phyloP scores from a whole-genome alignment of 345 rosid genomes.

The Pelargonium nanum region DNA sequence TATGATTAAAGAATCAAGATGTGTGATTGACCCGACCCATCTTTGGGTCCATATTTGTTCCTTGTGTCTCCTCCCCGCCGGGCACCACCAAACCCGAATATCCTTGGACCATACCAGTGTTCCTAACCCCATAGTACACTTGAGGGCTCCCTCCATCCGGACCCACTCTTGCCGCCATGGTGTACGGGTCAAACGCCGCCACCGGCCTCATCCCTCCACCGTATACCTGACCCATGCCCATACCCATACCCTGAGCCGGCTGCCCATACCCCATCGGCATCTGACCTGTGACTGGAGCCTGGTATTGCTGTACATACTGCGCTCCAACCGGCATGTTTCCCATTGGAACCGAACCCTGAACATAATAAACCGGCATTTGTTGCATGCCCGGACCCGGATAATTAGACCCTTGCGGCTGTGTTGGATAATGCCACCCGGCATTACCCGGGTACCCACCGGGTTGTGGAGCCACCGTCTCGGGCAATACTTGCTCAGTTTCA shows the following conservation, averaged over 20 bases:
- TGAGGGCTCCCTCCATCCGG: slow-evolving; percentile 46
- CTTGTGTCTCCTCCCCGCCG: slow-evolving; percentile 45
- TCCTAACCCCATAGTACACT: slow-evolving; percentile 52
- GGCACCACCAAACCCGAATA: slow-evolving; percentile 50
- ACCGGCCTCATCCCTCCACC: slow-evolving; percentile 38
- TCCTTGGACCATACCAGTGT: slow-evolving; percentile 37
- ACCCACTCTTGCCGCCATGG: slow-evolving; percentile 15
- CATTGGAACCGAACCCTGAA: slow-evolving; percentile 37
- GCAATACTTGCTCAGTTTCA: slow-evolving; percentile 13
- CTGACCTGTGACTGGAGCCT: slow-evolving; percentile 32
- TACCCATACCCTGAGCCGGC: slow-evolving; percentile 37
- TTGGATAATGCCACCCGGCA: slow-evolving; percentile 42
- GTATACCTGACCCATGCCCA: slow-evolving; percentile 49
- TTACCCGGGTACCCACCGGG: slow-evolving; percentile 35
- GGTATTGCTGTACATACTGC: slow-evolving; percentile 49
- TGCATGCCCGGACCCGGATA: slow-evolving; percentile 40
- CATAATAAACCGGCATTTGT: slow-evolving; percentile 56
- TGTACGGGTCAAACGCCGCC: slow-evolving; percentile 32
- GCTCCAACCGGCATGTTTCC: slow-evolving; percentile 35
- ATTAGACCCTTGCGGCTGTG: slow-evolving; percentile 28
- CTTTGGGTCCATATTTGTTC: slow-evolving; percentile 31
- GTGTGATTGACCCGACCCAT: slow-evolving; percentile 33
- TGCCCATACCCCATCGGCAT: slow-evolving; percentile 61
- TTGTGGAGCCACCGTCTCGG: slow-evolving; percentile 30
- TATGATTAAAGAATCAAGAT: slow-evolving; percentile 9